A percentile compares a stretch with the other conserved stretches of the same genome.
Evolutionary conservation across 2,329 filamentous ascomycete genomes (phyloP).

Genomic region (Emericellopsis atlantica): DNA sequence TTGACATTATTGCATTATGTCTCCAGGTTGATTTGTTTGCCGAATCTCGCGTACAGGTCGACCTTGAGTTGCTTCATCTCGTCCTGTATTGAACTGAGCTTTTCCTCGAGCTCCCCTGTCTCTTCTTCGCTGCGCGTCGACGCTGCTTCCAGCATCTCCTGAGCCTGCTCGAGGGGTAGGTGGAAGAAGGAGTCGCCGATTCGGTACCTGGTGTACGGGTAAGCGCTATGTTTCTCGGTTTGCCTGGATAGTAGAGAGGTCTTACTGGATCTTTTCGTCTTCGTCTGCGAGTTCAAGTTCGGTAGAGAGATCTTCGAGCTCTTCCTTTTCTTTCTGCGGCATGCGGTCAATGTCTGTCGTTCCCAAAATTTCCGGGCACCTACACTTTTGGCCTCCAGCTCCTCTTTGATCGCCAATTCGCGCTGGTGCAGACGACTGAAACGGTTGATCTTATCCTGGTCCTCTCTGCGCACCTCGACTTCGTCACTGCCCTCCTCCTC

Average conservation of each 20-base stretch:
- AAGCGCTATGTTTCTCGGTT: not conserved
- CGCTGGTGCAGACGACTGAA: slow-evolving; percentile 92
- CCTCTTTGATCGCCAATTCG: slow-evolving; percentile 65
- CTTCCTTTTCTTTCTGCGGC: slow-evolving; percentile 89
- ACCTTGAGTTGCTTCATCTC: slow-evolving; percentile 89
- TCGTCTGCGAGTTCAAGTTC: slow-evolving; percentile 94
- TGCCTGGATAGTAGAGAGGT: slow-evolving; percentile 5
- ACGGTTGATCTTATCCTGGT: slow-evolving; percentile 97
- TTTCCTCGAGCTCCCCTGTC: slow-evolving; percentile 64
- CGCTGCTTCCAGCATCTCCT: slow-evolving; percentile 66
- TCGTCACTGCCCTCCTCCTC: slow-evolving; percentile 79
- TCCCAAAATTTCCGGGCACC: slow-evolving; percentile 9
- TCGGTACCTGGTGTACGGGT: slow-evolving; percentile 57
- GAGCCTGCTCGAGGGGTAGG: slow-evolving; percentile 70
- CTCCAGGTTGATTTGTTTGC: slow-evolving; percentile 93
- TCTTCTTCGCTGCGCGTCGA: slow-evolving; percentile 66
- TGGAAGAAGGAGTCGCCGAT: slow-evolving; percentile 94
- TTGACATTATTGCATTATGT: slow-evolving; percentile 35
- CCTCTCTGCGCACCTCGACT: slow-evolving; percentile 86
- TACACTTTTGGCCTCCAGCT: slow-evolving; percentile 69
- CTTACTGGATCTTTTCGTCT: slow-evolving; percentile 83
- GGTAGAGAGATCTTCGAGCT: slow-evolving; percentile 80
- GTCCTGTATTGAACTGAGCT: slow-evolving; percentile 60
- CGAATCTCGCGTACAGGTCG: slow-evolving; percentile 86
- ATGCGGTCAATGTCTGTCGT: slow-evolving; percentile 8